Base-by-base conservation (phyloP, 352 stramenopile genomes). In the Phytophthora citrophthora region DNA sequence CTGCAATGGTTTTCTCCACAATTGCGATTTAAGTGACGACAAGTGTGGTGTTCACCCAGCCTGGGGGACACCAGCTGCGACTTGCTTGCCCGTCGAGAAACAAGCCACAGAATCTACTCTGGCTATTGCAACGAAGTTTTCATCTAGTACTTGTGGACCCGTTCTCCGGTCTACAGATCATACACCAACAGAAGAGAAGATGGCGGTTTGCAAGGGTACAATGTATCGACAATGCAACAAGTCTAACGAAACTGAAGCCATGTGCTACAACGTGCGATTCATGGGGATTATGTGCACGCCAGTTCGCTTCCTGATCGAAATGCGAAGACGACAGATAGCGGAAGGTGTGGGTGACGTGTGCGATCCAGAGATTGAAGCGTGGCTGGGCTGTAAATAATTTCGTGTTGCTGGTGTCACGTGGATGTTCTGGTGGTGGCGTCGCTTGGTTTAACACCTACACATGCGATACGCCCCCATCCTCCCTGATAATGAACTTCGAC, bases 1-100 rank as follows among this genome's bases (percentile, higher is more conserved):
- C 45, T 76, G 71, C 50, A 74, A 76, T 26, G 71, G 67, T 0
- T 78, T 78, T 20, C 41, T 67, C 1, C 54, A 66, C 1, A 13
- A 38, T 0, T 77, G 58, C 20, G 13, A 76, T 11, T 15, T 66
- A 0, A 18, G 6, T 0, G 26, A 68, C 36, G 27, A n/a, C 6
- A 59, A 57, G 7, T 74, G 67, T 34, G 18, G 13, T 2, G 46
- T 41, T 1, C 44, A 64, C 27, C 51, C 61, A 5, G 1, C 66
- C 11, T 66, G 53, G 53, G 48, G 53, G 5, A 41, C 26, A 24
- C 49, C 59, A 2, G 31, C 40, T 4, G 54, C 48, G 3, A 62
- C 54, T 10, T 73, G 58, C 3, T 27, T 62, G 20, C 5, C 27
- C 11, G 36, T 48, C 10, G 15, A 36, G 1, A 46, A 23, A 3